Evolutionary conservation across 345 rosid genomes (phyloP), one percentile per base, ranked within the genome.

Genomic region (Syzygium jambos): DNA sequence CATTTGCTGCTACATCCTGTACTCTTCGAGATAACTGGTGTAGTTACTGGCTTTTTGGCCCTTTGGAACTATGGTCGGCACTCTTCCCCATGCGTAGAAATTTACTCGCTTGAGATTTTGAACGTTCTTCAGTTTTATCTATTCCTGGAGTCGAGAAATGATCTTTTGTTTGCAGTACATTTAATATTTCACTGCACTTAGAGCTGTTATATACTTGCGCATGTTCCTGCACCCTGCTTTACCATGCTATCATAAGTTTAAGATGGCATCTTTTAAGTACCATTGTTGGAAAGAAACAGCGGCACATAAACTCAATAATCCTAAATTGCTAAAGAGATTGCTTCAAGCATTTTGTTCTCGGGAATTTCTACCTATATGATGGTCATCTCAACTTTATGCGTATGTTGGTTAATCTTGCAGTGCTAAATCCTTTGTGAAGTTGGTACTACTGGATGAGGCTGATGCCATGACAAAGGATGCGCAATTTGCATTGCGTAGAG

Each of bases 401-500:
- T 19, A 19, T 73, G 49, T 9, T 73, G 80, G 80, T 73, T 73
- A 73, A 77, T 87, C 13, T 90, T 87, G 52, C 90, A 95, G 99
- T 59, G 93, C 94, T 17, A 96, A 94, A 92, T 87, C 94, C 84
- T 91, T 95, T 30, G 96, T 96, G 55, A 97, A 97, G 94, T 89
- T 97, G 95, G 97, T 97, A 83, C 91, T 97, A 87, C 97, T 97
- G 15, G 99, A 97, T 87, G 99, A 96, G 91, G 95, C 98, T 85
- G 99, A 97, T 94, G 99, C 99, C 84, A 96, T 97, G 99, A 97
- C 99, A 65, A 97, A 97, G 92, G 99, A 97, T 91, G 99, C 99
- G 59, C 99, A 97, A 90, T 97, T 97, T 94, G 99, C 99, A 34
- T 88, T 96, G 93, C 99, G 98, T 87, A 93, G 98, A 95, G 99